A percentile compares a stretch with the other conserved stretches of the same genome.
Conservation (phyloP, 2,329 filamentous ascomycete species). For the Chaetoscypha palmicola region DNA sequence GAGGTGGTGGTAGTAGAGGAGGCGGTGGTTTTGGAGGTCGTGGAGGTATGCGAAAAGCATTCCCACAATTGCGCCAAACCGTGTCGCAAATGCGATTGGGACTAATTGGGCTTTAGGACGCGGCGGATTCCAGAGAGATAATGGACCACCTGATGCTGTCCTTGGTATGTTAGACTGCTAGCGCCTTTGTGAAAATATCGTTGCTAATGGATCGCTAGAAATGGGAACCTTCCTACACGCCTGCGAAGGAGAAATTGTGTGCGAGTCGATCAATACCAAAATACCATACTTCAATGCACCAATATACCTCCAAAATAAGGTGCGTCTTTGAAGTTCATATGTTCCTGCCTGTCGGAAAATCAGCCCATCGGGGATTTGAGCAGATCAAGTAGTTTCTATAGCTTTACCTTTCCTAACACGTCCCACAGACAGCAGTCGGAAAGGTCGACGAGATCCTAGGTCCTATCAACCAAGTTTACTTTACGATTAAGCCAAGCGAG, state of each 20-base stretch:
- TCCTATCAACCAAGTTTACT: slow-evolving; percentile 95
- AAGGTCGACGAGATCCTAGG: slow-evolving; percentile 98
- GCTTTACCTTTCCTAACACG: slow-evolving; percentile 8
- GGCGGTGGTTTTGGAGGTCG: slow-evolving; percentile 38
- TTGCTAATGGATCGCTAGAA: slow-evolving; percentile 44
- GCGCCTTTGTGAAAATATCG: background rate
- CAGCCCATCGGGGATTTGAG: background rate
- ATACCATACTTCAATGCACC: slow-evolving; percentile 98
- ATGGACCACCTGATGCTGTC: slow-evolving; percentile 55
- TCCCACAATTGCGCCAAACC: slow-evolving; percentile 4
- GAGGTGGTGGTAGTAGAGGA: slow-evolving; percentile 45
- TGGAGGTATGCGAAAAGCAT: slow-evolving; percentile 17
- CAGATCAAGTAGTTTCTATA: background rate
- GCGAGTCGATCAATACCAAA: slow-evolving; percentile 90
- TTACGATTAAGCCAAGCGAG: slow-evolving; percentile 95
- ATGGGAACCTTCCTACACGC: slow-evolving; percentile 93
- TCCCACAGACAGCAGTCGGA: slow-evolving; percentile 66
- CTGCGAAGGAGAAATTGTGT: slow-evolving; percentile 96
- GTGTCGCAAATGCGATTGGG: background rate
- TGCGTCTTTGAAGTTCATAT: slow-evolving; percentile 29
- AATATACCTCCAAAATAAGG: slow-evolving; percentile 98
- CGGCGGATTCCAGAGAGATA: slow-evolving; percentile 54
- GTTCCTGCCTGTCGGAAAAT: background rate
- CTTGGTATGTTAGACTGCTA: slow-evolving; percentile 38
- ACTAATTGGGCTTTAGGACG: slow-evolving; percentile 39